Base-by-base conservation (phyloP, 208 protist genomes). In the Trypanosoma cruzi region DNA sequence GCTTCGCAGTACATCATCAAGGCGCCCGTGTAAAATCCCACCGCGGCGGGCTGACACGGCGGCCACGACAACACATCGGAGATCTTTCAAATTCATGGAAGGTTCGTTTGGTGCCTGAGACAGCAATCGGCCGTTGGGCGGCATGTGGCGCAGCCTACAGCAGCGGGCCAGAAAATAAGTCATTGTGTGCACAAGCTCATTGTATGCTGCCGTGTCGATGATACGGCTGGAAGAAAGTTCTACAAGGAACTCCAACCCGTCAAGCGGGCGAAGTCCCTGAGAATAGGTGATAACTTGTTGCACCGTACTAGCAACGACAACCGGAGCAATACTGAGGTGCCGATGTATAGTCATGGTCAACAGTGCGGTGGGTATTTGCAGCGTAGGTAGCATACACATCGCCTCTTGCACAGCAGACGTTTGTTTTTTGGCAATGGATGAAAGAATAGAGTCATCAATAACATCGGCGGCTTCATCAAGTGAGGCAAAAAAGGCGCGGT, bases 141-240 rank as follows among this genome's bases (percentile, higher is more conserved):
- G 91, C 64, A 96, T 79, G 77, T 96, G 86, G 37, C 76, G 76
- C 44, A 96, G 79, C 13, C 79, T 82, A 70, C 93, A 89, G 61
- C 74, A 92, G 22, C 82, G 86, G 20, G 75, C 76, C 49, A 96
- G 70, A 0, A 79, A 44, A 53, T 92, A 65, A 6, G 86, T 68
- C 11, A 93, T 81, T 20, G 75, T 73, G 16, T 84, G 86, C 34
- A 90, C 77, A 32, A 96, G 70, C 14, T 93, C 84, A 64, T 79
- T 85, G 71, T 88, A 96, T 20, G 77, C 78, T 40, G 76, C 56
- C 16, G 80, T 77, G 57, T 84, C 81, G 14, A 91, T 49, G 42
- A 96, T 85, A 60, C 89, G 82, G 20, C 85, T 89, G 65, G 81
- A 89, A 34, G 84, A 71, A 32, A 93, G 71, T 74, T 96, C 88